Conservation (phyloP, 148 eudicot genomes). For the Silene latifolia region DNA sequence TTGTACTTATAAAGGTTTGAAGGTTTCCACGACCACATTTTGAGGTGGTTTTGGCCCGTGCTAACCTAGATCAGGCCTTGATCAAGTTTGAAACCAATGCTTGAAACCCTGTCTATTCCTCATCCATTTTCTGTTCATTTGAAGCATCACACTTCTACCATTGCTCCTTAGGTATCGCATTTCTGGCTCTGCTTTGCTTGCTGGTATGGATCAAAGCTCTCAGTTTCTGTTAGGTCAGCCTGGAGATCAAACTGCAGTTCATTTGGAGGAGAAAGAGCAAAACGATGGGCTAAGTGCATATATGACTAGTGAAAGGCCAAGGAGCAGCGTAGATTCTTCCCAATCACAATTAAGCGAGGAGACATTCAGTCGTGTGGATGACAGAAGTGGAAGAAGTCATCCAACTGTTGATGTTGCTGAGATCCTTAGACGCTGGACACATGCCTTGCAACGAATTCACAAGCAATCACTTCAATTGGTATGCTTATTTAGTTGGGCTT, state of each 20-base stretch:
- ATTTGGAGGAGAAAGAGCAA: conserved; percentile 48
- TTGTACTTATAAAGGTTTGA: background rate
- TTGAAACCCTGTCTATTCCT: background rate
- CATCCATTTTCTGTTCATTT: background rate
- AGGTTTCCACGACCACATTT: background rate
- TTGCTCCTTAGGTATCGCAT: conserved; percentile 74
- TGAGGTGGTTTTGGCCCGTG: background rate
- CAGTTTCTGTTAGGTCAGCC: conserved; percentile 41
- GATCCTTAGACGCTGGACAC: conserved; percentile 95
- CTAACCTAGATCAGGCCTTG: background rate
- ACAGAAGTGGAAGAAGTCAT: conserved; percentile 68
- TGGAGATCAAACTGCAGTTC: conserved; percentile 40
- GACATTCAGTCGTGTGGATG: conserved; percentile 52
- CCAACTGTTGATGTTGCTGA: conserved; percentile 95
- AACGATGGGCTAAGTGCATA: conserved; percentile 45
- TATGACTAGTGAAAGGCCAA: conserved; percentile 36
- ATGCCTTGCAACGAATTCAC: conserved; percentile 94
- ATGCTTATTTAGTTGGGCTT: conserved; percentile 14
- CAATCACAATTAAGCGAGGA: conserved; percentile 50
- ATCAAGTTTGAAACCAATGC: background rate
- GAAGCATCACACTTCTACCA: conserved; percentile 3
- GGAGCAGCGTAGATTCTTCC: conserved; percentile 45
- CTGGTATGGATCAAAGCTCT: conserved; percentile 95
- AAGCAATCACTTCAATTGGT: conserved; percentile 96
- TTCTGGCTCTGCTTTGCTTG: conserved; percentile 91